phyloP scores from a whole-genome alignment of 345 rosid genomes.

The Geranium brycei region DNA sequence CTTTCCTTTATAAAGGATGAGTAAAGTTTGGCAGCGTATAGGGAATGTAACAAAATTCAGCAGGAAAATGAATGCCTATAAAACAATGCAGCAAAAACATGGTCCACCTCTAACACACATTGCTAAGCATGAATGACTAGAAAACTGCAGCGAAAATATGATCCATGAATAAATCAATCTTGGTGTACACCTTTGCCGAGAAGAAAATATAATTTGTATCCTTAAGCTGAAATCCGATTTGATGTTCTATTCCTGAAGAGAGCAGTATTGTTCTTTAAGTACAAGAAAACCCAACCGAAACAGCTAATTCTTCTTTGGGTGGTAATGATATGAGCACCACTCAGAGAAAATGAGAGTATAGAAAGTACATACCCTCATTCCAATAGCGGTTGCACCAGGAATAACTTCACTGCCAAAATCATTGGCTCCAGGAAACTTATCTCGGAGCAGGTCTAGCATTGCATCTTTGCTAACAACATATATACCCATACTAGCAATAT shows the following conservation, averaged over 20 bases:
- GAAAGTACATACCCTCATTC: slow-evolving; percentile 57
- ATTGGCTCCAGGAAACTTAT: slow-evolving; percentile 93
- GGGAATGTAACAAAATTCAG: background rate
- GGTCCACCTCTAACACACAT: background rate
- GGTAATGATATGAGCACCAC: background rate
- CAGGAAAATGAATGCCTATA: background rate
- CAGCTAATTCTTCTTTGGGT: background rate
- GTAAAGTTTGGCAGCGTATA: background rate
- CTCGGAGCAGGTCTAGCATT: slow-evolving; percentile 73
- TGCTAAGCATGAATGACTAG: background rate
- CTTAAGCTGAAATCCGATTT: background rate
- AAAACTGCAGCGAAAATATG: background rate
- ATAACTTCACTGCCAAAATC: slow-evolving; percentile 98
- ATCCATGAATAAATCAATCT: background rate
- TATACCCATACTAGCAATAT: slow-evolving; percentile 96
- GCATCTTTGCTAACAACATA: slow-evolving; percentile 88
- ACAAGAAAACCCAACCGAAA: background rate
- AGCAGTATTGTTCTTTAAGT: background rate
- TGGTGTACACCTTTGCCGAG: background rate
- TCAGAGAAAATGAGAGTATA: background rate
- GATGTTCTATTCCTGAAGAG: background rate
- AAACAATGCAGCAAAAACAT: background rate
- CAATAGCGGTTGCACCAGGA: slow-evolving; percentile 90
- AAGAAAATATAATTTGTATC: too few relatives aligned
- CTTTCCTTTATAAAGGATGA: background rate